A percentile compares a stretch with the other conserved stretches of the same genome.
Conservation (phyloP, 1,284 basidiomycete species). For the Tilletia setariae region DNA sequence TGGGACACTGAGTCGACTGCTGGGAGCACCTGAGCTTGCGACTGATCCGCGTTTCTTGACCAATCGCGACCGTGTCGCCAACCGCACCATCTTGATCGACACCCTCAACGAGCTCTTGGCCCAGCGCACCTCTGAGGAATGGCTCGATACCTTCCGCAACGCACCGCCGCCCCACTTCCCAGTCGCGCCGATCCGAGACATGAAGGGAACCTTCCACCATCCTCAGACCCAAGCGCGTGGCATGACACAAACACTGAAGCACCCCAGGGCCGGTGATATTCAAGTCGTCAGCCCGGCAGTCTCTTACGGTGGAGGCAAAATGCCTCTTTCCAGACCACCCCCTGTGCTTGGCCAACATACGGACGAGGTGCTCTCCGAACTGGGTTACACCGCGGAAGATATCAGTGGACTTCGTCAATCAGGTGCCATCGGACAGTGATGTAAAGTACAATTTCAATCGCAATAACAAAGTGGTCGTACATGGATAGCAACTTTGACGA, state of each 20-base stretch:
- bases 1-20: conserved; percentile 33
- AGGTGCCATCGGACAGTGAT: conserved; percentile 37
- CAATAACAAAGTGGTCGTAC: not conserved
- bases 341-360: conserved; percentile 56
- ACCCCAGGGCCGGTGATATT: conserved; percentile 71
- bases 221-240: conserved; percentile 73
- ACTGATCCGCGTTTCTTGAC: conserved; percentile 27
- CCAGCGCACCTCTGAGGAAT: conserved; percentile 32
- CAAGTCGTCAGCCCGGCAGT: conserved; percentile 84
- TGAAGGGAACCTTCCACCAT: conserved; percentile 79
- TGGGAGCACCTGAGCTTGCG: conserved; percentile 28
- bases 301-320: conserved; percentile 74
- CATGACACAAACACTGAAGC: conserved; percentile 65
- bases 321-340: conserved; percentile 48
- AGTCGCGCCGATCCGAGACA: conserved; percentile 71
- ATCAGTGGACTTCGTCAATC: conserved; percentile 60
- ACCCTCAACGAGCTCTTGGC: conserved; percentile 64
- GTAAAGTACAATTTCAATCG: not conserved
- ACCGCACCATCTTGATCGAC: conserved; percentile 70
- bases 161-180: conserved; percentile 33
- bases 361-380: conserved; percentile 59
- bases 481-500: not conserved
- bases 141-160: conserved; percentile 35
- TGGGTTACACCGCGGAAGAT: conserved; percentile 65
- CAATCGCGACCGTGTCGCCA: conserved; percentile 72